These are phyloP conservation scores for Porpolomopsis calyptriformis DNA, from an alignment of 768 basidiomycete genomes.

Conservation along the genomic window DNA sequence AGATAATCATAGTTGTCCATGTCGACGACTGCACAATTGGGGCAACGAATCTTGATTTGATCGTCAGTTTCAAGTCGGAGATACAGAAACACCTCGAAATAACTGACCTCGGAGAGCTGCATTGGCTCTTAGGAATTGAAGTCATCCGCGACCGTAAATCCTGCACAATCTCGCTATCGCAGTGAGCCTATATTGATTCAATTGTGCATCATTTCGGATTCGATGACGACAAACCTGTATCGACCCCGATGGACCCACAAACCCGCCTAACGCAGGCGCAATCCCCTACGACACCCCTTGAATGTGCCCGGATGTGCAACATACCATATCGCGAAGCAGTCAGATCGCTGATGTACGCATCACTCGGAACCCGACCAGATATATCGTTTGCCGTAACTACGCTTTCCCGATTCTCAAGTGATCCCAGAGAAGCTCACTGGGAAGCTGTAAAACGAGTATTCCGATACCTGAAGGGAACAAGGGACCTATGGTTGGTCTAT, in stretches of 20 bases:
- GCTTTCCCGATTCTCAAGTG: constrained; percentile 20
- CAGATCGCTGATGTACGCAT: constrained; percentile 24
- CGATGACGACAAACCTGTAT: constrained; percentile 15
- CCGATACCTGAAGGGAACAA: constrained; percentile 22
- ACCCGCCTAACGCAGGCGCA: not conserved
- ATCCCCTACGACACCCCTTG: not conserved
- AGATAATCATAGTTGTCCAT: constrained; percentile 13
- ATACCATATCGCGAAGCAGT: constrained; percentile 8
- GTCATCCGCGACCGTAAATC: constrained; percentile 9
- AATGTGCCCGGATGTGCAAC: not conserved
- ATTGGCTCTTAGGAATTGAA: constrained; percentile 14
- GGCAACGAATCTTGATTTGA: constrained; percentile 6
- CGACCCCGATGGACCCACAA: constrained; percentile 12
- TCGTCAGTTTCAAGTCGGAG: constrained; percentile 11
- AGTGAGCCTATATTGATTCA: constrained; percentile 23
- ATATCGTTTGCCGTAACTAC: constrained; percentile 19
- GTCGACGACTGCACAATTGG: constrained; percentile 19
- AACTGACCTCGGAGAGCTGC: constrained; percentile 16
- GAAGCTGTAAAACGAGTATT: constrained; percentile 13
- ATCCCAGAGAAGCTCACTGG: constrained; percentile 3
- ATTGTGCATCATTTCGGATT: no score
- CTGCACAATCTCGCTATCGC: constrained; percentile 18
- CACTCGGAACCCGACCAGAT: constrained; percentile 22
- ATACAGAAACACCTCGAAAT: constrained; percentile 17
- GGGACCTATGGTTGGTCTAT: constrained; percentile 9